Evolutionary conservation across 2,329 filamentous ascomycete genomes (phyloP).

Genomic region (Colletotrichum trifolii): DNA sequence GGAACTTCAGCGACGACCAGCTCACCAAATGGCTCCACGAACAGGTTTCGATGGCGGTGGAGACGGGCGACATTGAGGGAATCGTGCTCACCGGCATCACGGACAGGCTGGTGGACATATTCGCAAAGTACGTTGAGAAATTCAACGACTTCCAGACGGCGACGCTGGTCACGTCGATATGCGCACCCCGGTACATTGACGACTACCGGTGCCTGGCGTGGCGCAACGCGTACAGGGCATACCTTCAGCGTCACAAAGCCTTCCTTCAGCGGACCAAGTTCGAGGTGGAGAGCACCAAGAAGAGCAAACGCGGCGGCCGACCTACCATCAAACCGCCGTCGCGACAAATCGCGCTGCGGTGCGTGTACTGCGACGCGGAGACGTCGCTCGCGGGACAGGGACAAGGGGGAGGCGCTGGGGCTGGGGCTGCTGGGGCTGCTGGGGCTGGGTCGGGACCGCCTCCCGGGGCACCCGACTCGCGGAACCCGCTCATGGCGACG

Average conservation of each 20-base stretch:
- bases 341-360: constrained; percentile 79
- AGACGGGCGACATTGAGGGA: constrained; percentile 79
- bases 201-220: constrained; percentile 81
- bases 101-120: constrained; percentile 77
- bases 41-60: constrained; percentile 69
- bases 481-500: constrained; percentile 69
- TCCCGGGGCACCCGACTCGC: constrained; percentile 43
- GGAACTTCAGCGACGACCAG: constrained; percentile 71
- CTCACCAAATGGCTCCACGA: constrained; percentile 76
- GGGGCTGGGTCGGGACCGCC: constrained; percentile 31
- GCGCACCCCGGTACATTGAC: constrained; percentile 79
- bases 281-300: constrained; percentile 79
- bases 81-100: constrained; percentile 83
- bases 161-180: constrained; percentile 78
- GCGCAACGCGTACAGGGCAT: constrained; percentile 77
- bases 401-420: neutral
- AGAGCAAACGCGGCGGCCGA: constrained; percentile 71
- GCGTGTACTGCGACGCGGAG: constrained; percentile 78
- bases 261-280: constrained; percentile 83
- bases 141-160: constrained; percentile 84
- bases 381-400: constrained; percentile 48
- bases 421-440: too few relatives aligned
- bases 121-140: constrained; percentile 79
- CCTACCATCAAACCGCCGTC: constrained; percentile 73
- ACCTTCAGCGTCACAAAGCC: constrained; percentile 77